Conservation (phyloP, 179 eudicot genomes). For the Beta lomatogona region DNA sequence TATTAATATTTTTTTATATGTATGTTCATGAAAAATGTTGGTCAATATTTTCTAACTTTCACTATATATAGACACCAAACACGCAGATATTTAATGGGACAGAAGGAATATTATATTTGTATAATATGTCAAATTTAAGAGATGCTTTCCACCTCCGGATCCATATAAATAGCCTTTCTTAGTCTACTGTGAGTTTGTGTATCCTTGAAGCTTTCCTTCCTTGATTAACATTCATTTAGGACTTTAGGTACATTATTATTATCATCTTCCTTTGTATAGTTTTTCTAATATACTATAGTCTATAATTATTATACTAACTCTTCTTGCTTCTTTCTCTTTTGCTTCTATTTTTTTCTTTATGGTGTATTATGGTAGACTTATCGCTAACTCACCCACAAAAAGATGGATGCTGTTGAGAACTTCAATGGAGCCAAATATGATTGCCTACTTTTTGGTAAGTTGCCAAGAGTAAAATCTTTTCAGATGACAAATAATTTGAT, state of each 20-base stretch:
- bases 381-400: neutral
- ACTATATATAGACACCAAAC: too few relatives aligned
- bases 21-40: too few relatives aligned
- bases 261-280: neutral
- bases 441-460: constrained; percentile 77
- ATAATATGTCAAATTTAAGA: neutral
- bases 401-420: constrained; percentile 49
- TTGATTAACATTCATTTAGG: neutral
- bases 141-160: constrained; percentile 1
- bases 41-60: too few relatives aligned
- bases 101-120: neutral
- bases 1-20: too few relatives aligned
- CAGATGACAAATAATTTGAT: too few relatives aligned
- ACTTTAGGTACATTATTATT: neutral
- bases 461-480: neutral
- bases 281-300: neutral
- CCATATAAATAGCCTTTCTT: constrained; percentile 30
- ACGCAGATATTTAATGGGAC: too few relatives aligned
- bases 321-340: neutral
- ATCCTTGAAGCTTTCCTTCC: neutral
- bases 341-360: neutral
- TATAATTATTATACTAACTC: neutral
- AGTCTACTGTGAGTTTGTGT: neutral
- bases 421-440: constrained; percentile 54
- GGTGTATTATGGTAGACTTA: constrained; percentile 3